These are phyloP conservation scores for Pyropia yezoensis DNA, from an alignment of 23 red algal genomes.

Conservation along the genomic window DNA sequence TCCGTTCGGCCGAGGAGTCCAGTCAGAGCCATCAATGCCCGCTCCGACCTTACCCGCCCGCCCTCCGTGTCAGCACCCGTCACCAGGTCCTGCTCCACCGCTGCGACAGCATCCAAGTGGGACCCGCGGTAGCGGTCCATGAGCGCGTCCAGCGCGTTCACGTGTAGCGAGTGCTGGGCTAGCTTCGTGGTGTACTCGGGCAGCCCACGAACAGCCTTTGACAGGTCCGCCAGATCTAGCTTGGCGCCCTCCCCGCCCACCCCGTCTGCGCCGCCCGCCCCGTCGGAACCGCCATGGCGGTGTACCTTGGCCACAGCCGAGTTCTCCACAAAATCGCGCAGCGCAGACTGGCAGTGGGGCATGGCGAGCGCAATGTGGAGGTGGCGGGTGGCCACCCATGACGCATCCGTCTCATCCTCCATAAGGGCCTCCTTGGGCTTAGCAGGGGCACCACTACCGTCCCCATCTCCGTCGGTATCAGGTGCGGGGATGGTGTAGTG, in stretches of 20 bases:
- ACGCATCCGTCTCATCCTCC: constrained; percentile 61
- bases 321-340: constrained; percentile 61
- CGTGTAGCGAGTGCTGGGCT: constrained; percentile 71
- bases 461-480: not conserved
- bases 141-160: constrained; percentile 32
- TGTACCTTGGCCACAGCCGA: constrained; percentile 65
- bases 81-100: constrained; percentile 74
- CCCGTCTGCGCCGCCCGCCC: not conserved
- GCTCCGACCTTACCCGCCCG: constrained; percentile 29
- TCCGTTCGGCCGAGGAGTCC: constrained; percentile 17
- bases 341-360: constrained; percentile 21
- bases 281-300: constrained; percentile 19
- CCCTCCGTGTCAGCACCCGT: constrained; percentile 44
- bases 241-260: not conserved
- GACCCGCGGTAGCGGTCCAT: constrained; percentile 19
- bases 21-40: constrained; percentile 28
- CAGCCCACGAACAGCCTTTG: constrained; percentile 69
- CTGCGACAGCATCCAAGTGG: constrained; percentile 39
- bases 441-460: constrained; percentile 18
- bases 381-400: constrained; percentile 44
- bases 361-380: constrained; percentile 67
- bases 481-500: constrained; percentile 36
- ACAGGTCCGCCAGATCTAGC: constrained; percentile 70
- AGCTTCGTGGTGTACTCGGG: constrained; percentile 66
- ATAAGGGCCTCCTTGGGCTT: constrained; percentile 38